A percentile compares a stretch with the other conserved stretches of the same genome.
Evolutionary conservation across 2,329 filamentous ascomycete genomes (phyloP).

Genomic region (Penicillium sp.): DNA sequence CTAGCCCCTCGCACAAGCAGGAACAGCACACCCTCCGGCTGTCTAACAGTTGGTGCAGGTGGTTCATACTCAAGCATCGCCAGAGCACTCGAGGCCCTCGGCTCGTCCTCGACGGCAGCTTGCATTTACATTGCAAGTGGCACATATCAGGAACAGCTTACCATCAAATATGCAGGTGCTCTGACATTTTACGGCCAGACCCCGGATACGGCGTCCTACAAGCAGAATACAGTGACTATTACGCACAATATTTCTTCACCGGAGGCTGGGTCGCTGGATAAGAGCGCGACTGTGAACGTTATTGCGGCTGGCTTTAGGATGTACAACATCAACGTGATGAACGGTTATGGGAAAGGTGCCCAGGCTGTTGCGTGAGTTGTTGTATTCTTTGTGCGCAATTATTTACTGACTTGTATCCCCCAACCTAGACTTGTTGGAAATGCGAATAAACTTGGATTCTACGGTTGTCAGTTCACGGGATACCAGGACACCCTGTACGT

Average conservation of each 20-base stretch:
- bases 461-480: slow-evolving; percentile 34
- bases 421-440: slow-evolving; percentile 27
- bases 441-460: slow-evolving; percentile 33
- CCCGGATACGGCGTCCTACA: slow-evolving; percentile 27
- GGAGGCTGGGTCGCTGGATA: slow-evolving; percentile 29
- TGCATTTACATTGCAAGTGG: slow-evolving; percentile 36
- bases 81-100: slow-evolving; percentile 28
- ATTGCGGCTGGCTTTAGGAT: slow-evolving; percentile 29
- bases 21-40: slow-evolving; percentile 24
- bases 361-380: slow-evolving; percentile 34
- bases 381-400: not conserved
- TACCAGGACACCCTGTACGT: slow-evolving; percentile 40
- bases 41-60: slow-evolving; percentile 24
- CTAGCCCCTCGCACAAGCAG: slow-evolving; percentile 15
- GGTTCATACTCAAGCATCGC: slow-evolving; percentile 26
- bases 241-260: slow-evolving; percentile 33
- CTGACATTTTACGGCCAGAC: slow-evolving; percentile 36
- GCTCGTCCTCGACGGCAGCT: slow-evolving; percentile 21
- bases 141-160: slow-evolving; percentile 34
- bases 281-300: slow-evolving; percentile 33
- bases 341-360: slow-evolving; percentile 33
- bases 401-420: not conserved
- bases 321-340: slow-evolving; percentile 39
- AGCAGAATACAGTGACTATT: slow-evolving; percentile 33
- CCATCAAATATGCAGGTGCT: slow-evolving; percentile 27